phyloP scores from a whole-genome alignment of 2,329 filamentous ascomycete genomes.

The Exophiala xenobiotica region DNA sequence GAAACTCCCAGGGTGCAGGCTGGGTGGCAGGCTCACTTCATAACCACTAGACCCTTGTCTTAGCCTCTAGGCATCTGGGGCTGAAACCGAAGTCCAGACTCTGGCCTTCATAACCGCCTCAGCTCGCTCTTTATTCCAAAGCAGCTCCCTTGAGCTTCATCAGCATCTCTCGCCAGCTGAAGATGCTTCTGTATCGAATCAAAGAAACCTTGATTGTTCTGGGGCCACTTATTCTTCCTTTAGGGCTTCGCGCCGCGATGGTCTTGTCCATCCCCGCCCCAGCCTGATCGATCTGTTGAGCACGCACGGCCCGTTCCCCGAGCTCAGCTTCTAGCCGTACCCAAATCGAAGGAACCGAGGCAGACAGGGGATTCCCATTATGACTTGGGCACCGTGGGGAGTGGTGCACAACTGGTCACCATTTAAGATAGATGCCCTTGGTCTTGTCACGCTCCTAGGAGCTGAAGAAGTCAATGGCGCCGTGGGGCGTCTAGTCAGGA shows the following conservation, averaged over 20 bases:
- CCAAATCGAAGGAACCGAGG: neutral
- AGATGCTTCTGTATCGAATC: too few species aligned
- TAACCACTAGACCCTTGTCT: neutral
- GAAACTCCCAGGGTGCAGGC: too few species aligned
- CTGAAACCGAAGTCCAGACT: neutral
- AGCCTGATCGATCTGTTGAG: neutral
- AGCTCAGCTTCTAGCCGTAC: neutral
- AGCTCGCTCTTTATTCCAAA: neutral
- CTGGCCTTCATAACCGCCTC: neutral
- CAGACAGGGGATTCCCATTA: neutral
- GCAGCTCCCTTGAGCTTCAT: neutral
- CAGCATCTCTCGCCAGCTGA: too few species aligned
- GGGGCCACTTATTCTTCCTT: too few species aligned
- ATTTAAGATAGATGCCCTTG: conserved; percentile 30
- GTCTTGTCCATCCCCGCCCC: neutral
- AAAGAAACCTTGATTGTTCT: too few species aligned
- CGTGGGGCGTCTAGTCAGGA: conserved; percentile 28
- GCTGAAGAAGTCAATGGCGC: conserved; percentile 28
- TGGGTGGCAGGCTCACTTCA: too few species aligned
- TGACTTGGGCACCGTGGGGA: conserved; percentile 22
- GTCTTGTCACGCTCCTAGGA: conserved; percentile 31
- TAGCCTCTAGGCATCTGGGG: neutral
- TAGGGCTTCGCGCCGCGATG: neutral
- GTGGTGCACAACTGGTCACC: conserved; percentile 18
- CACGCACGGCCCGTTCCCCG: too few species aligned